Evolutionary conservation across 352 stramenopile genomes (phyloP), one percentile per base, ranked within the genome.

Genomic region (Phytophthora hibernalis): DNA sequence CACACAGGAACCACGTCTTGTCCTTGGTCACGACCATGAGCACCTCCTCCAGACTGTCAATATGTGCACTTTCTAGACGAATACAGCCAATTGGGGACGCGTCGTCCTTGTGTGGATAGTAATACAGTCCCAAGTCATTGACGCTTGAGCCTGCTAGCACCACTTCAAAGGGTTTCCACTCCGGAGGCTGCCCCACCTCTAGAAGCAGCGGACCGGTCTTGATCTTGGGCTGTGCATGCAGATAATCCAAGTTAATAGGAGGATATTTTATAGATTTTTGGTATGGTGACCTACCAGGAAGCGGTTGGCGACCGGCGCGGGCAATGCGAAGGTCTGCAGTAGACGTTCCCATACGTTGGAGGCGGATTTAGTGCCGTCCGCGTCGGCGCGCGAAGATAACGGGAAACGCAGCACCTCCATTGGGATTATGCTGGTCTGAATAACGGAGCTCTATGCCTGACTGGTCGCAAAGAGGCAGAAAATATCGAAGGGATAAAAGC

Each of bases 1-100:
- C 83, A 31, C 86, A 94, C 18, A 94, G 73, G 54, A 92, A 94
- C 86, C 83, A 94, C 54, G 83, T 92, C 65, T 90, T 85, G 68
- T 92, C 82, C 15, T 78, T 74, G 37, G 83, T 88, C 26, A 91
- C 74, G 37, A 94, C 79, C 79, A 92, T 92, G 55, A 93, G 45
- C 15, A 93, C 82, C 57, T 93, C 85, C 51, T 71, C 85, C 11
- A 93, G 65, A 42, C 86, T 76, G 50, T 94, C 86, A 10, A 92
- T 78, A 40, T 90, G 85, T 0, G 83, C 83, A 22, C 68, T 82
- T 24, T 89, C 81, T n/a, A 92, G 72, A 4, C 61, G 61, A 47
- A 92, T 87, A 48, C 72, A 89, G 11, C 81, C 82, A 7, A 77
- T 63, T 10, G 83, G 80, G 3, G 69, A 61, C 1, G 59, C 20